phyloP scores from a whole-genome alignment of 371 early-diverging fungal genomes.

The Apophysomyces variabilis region DNA sequence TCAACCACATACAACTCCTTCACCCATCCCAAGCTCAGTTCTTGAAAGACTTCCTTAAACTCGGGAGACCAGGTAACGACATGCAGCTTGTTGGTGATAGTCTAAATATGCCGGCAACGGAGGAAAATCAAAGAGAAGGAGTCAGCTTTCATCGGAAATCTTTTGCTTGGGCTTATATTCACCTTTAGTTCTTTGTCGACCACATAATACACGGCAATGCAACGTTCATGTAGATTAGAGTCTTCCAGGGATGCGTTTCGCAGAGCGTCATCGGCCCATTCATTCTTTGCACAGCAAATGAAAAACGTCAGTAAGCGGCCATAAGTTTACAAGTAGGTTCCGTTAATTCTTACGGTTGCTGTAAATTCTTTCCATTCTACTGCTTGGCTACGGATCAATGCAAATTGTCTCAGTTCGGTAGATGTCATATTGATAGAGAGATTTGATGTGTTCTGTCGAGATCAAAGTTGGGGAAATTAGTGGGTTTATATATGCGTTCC shows the following conservation, averaged over 20 bases:
- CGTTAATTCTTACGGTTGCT: background rate
- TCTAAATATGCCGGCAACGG: background rate
- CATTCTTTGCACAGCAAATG: background rate
- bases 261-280: slow-evolving; percentile 11
- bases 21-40: slow-evolving; percentile 22
- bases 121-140: too few species aligned
- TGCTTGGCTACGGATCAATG: slow-evolving; percentile 17
- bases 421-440: slow-evolving; percentile 14
- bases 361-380: slow-evolving; percentile 22
- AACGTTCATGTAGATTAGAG: slow-evolving; percentile 2
- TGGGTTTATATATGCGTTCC: too few species aligned
- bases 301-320: too few species aligned
- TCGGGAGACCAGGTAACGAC: slow-evolving; percentile 20
- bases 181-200: slow-evolving; percentile 15
- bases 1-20: slow-evolving; percentile 21
- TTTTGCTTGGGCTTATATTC: background rate
- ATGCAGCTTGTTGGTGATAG: slow-evolving; percentile 9
- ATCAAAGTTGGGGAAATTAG: too few species aligned
- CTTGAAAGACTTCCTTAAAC: slow-evolving; percentile 22
- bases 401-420: slow-evolving; percentile 16
- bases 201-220: slow-evolving; percentile 21
- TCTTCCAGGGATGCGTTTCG: background rate
- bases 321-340: too few species aligned
- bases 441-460: too few species aligned
- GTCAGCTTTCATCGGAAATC: background rate